Conservation (phyloP, 352 stramenopile species). For the Lagenidium sp. region DNA sequence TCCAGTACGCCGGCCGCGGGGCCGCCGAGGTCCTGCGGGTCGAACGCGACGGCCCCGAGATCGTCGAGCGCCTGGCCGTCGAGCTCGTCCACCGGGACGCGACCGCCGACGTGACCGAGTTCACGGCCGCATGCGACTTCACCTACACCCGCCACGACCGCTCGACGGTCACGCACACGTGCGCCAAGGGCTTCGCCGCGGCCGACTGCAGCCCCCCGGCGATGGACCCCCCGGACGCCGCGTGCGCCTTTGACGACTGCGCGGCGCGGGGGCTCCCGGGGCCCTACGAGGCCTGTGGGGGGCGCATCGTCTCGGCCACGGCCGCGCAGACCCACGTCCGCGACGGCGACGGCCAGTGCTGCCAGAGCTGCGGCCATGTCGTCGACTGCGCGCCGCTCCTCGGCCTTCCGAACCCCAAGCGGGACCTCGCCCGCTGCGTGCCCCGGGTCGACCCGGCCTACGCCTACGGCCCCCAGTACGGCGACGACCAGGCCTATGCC, state of each 20-base stretch:
- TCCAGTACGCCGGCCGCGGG: not conserved
- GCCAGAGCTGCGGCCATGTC: not conserved
- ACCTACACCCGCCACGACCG: slow-evolving; percentile 9
- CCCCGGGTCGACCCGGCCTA: not conserved
- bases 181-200: slow-evolving; percentile 6
- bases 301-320: not conserved
- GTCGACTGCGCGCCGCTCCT: not conserved
- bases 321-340: not conserved
- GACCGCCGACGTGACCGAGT: not conserved
- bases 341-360: not conserved
- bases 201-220: slow-evolving; percentile 1
- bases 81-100: not conserved
- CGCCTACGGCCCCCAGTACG: too few species aligned
- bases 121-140: not conserved
- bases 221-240: not conserved
- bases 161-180: slow-evolving; percentile 16
- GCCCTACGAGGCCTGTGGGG: not conserved
- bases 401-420: not conserved
- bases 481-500: not conserved
- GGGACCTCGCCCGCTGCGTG: not conserved
- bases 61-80: not conserved
- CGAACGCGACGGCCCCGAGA: too few species aligned
- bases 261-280: too few species aligned
- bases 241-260: not conserved
- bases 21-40: not conserved